Evolutionary conservation across 1,139 yeast species (phyloP), one percentile per base, ranked within the genome.

Genomic region (Hansenula sp.): DNA sequence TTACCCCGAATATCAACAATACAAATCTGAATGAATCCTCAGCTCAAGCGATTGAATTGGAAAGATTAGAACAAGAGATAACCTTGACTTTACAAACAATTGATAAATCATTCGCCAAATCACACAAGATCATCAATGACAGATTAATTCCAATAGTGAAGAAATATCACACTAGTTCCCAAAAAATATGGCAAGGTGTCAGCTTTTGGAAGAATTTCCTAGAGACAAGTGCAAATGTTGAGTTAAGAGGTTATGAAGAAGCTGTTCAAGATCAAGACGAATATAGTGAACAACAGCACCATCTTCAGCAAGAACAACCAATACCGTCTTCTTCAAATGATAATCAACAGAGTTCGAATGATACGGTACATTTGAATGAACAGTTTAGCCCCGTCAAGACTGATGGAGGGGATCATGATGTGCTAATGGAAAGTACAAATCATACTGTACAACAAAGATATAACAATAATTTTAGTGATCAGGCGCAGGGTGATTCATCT

Each of bases 71-170:
- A 56, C 96, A 87, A 60, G 86, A 82, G 55, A 86, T 89, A 36
- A 88, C 96, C 0, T 66, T 85, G 43, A 79, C 83, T 2, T 66
- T 90, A 41, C 96, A 88, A 61, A 84, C 82, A 47, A 86, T 90
- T 28, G 96, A 90, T 63, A 75, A 80, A 47, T 81, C 84, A 55
- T 72, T 86, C 44, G 75, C 84, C 3, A 69, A 73, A 37, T 79
- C 89, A 15, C 85, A 84, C 57, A 72, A 81, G 33, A 72, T 82
- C 11, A 77, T 86, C 28, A 77, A 77, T 40, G 84, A 81, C 48
- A 68, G 72, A 40, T 70, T 86, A 30, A 66, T 84, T 33, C 93
- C 94, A 1, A 70, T 77, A 4, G 70, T 86, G 29, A 75, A 77
- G 50, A 69, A 70, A 40, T 84, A 83, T 55, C 76, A 82, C n/a